Base-by-base conservation (phyloP, 148 eudicot species). In the Vaccinium corymbosum region DNA sequence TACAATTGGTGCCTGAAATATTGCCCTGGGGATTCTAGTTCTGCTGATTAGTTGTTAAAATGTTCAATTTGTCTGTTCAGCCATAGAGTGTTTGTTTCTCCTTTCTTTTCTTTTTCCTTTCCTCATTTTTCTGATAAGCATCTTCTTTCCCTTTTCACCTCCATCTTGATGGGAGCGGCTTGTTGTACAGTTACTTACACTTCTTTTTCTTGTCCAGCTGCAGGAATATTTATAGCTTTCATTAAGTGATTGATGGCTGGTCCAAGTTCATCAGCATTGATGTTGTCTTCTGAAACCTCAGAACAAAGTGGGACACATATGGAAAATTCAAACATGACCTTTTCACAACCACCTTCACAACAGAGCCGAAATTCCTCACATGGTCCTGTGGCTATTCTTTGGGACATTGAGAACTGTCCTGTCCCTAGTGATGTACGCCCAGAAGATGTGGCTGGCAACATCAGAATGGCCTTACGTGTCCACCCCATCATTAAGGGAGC, bases 321-420 rank as follows among this genome's bases (percentile, higher is more conserved):
- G 72, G 79, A 90, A 80, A 88, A 70, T 62, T 55, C 84, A 62
- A 85, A 80, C 81, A 79, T 79, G 32, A 87, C 77, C 50, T 35
- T 86, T 68, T 3, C 38, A 55, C 91, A 84, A 78, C 86, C 90
- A 83, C 79, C 89, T 81, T 80, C 46, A 14, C 89, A 49, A 52
- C 92, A 87, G 80, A 81, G 15, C 66, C 90, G 48, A 71, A 85
- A 51, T 78, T 83, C 86, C 17, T 72, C 86, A 25, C 87, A 89
- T 59, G 95, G 95, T 71, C 92, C 98, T 50, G 94, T 97, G 66
- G 94, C 95, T 73, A 97, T 97, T 82, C 93, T 97, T 14, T 97
- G 99, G 99, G 99, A 97, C 90, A 97, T 97, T 53, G 99, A 97
- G 83, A 97, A 97, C 87, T 97, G 99, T 84, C 98, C 98, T 19